These are phyloP conservation scores for Hyphopichia wangnamkhiaoensis DNA, from an alignment of 1,139 yeast genomes.

Conservation along the genomic window DNA sequence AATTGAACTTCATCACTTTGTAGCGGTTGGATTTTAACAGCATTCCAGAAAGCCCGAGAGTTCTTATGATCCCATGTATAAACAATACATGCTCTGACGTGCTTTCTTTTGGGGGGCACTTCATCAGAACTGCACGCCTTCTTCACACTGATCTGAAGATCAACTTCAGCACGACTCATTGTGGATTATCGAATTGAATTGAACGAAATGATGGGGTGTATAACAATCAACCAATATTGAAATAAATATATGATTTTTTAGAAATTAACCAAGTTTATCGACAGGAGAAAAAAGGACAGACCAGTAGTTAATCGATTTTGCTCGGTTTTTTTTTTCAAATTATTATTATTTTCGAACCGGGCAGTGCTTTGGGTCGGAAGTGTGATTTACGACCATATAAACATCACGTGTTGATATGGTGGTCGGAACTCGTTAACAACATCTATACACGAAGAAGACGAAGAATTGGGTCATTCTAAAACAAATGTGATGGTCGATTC, in stretches of 20 bases:
- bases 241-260: too few relatives aligned
- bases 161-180: conserved; percentile 58
- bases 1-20: conserved; percentile 80
- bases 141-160: conserved; percentile 66
- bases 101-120: conserved; percentile 93
- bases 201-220: not conserved
- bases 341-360: not conserved
- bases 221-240: not conserved
- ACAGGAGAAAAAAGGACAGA: not conserved
- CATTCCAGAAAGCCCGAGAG: conserved; percentile 84
- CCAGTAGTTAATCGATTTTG: too few relatives aligned
- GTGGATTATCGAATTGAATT: conserved; percentile 1
- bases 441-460: too few relatives aligned
- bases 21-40: conserved; percentile 76
- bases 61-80: conserved; percentile 96
- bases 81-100: conserved; percentile 90
- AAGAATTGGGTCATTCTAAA: too few relatives aligned
- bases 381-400: too few relatives aligned
- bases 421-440: too few relatives aligned
- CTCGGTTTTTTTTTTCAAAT: too few relatives aligned
- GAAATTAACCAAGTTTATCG: not conserved
- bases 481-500: too few relatives aligned
- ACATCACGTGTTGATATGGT: too few relatives aligned
- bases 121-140: conserved; percentile 90
- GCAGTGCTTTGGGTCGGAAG: not conserved